These are phyloP conservation scores for Fomitopsis pinicola DNA, from an alignment of 1,284 basidiomycete species.

Conservation along the genomic window DNA sequence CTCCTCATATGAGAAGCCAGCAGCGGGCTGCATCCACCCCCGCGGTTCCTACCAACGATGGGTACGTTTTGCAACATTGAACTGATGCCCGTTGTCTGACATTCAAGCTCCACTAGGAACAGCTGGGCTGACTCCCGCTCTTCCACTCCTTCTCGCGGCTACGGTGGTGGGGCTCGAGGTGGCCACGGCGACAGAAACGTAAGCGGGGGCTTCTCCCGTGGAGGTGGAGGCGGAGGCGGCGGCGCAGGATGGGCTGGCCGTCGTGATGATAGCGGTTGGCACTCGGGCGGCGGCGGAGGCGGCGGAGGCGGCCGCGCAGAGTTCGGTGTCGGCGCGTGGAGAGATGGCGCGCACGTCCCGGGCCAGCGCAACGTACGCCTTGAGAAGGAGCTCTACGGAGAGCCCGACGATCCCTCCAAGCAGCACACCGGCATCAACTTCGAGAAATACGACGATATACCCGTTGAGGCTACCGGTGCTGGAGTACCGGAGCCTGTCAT, in stretches of 20 bases:
- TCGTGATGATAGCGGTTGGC: conserved; percentile 42
- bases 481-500: conserved; percentile 93
- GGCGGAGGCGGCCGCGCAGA: conserved; percentile 35
- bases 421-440: conserved; percentile 99
- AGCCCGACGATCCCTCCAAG: conserved; percentile 76
- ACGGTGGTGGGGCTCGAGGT: conserved; percentile 44
- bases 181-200: conserved; percentile 42
- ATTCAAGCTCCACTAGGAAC: conserved; percentile 38
- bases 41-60: conserved; percentile 35
- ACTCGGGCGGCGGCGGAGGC: conserved; percentile 35
- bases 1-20: conserved; percentile 83
- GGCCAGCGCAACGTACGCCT: conserved; percentile 82
- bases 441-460: conserved; percentile 99
- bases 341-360: conserved; percentile 82
- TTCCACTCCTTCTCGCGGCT: conserved; percentile 52
- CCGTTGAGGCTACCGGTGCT: conserved; percentile 95
- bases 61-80: conserved; percentile 36
- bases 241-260: conserved; percentile 41
- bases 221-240: conserved; percentile 33
- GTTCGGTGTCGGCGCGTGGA: conserved; percentile 82
- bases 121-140: conserved; percentile 71
- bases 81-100: conserved; percentile 4
- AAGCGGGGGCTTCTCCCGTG: conserved; percentile 31
- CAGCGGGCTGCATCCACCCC: conserved; percentile 74
- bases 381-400: conserved; percentile 96